Evolutionary conservation across 306 rosid genomes (phyloP), one percentile per base, ranked within the genome.

Genomic region (Trifolium subterraneum): DNA sequence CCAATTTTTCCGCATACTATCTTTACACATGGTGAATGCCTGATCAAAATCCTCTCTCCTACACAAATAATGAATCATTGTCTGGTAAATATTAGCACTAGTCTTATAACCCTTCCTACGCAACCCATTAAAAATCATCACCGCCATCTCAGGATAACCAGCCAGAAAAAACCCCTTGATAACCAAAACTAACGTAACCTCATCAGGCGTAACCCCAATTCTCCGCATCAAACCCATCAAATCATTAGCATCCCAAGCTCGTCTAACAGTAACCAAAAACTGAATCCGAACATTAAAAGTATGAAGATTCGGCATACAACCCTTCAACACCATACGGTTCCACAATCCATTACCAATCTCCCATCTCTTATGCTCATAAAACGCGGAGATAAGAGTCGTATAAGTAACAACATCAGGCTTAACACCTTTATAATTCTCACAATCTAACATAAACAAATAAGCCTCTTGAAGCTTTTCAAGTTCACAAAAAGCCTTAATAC

Each of bases 61-160:
- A 65, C 94, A 91, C 19, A 91, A 84, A 81, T 91, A 87, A 82
- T 89, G 97, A 86, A 91, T 86, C 95, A 91, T 89, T 25, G 92
- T 91, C 86, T 91, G 97, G 72, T 87, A 87, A 63, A 89, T 89
- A 81, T 89, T 86, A 41, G 73, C 19, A 78, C 86, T 87, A 29
- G 90, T 87, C 66, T 80, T 87, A 75, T 33, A 72, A 14, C 90
- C 92, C 71, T 78, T 84, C 16, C 73, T 79, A 4, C 68, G 83
- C 10, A 91, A 70, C 16, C 83, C 70, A 36, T 84, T 82, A 77
- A 83, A 91, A 71, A 86, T 85, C 89, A 81, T 89, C 85, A 84
- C 78, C 3, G 94, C 92, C 95, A 91, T 89, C 25, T 87, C 91
- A 55, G 84, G 69, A 82, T 64, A 67, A 58, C 95, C 86, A 8